Evolutionary conservation across 768 basidiomycete genomes (phyloP).

Genomic region (Nevesoporus exiguus): DNA sequence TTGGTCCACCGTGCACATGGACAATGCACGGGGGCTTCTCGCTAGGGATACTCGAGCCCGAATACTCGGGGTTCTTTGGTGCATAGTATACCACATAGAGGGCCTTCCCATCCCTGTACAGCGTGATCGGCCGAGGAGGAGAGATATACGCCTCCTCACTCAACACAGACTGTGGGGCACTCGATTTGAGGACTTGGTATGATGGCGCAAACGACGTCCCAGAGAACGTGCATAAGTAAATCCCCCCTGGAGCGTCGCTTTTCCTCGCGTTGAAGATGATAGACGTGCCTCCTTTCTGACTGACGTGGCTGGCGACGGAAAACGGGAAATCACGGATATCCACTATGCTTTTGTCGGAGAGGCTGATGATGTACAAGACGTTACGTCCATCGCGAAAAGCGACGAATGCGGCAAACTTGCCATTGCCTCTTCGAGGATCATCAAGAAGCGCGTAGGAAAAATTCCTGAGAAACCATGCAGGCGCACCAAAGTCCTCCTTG

Average conservation of each 20-base stretch:
- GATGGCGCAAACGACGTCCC: constrained; percentile 22
- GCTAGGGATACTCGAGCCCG: constrained; percentile 40
- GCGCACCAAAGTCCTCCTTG: constrained; percentile 52
- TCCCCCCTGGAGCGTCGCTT: constrained; percentile 29
- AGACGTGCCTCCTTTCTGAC: constrained; percentile 15
- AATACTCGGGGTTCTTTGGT: constrained; percentile 62
- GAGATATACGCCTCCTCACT: constrained; percentile 39
- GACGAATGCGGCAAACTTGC: constrained; percentile 26
- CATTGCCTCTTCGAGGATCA: constrained; percentile 19
- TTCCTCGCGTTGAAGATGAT: constrained; percentile 36
- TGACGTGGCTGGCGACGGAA: constrained; percentile 26
- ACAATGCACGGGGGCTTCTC: constrained; percentile 70
- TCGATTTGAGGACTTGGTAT: constrained; percentile 22
- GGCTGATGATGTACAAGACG: constrained; percentile 33
- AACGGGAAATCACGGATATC: constrained; percentile 35
- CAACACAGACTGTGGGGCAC: constrained; percentile 16
- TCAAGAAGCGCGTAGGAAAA: constrained; percentile 48
- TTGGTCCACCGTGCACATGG: constrained; percentile 72
- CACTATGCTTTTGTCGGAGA: constrained; percentile 23
- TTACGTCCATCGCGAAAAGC: constrained; percentile 34
- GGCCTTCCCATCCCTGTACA: constrained; percentile 36
- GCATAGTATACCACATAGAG: constrained; percentile 65
- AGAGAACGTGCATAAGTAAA: constrained; percentile 30
- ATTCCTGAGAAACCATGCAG: constrained; percentile 53
- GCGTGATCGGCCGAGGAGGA: constrained; percentile 44